phyloP scores from a whole-genome alignment of 345 rosid genomes.

The Eucalyptus tenuipes region DNA sequence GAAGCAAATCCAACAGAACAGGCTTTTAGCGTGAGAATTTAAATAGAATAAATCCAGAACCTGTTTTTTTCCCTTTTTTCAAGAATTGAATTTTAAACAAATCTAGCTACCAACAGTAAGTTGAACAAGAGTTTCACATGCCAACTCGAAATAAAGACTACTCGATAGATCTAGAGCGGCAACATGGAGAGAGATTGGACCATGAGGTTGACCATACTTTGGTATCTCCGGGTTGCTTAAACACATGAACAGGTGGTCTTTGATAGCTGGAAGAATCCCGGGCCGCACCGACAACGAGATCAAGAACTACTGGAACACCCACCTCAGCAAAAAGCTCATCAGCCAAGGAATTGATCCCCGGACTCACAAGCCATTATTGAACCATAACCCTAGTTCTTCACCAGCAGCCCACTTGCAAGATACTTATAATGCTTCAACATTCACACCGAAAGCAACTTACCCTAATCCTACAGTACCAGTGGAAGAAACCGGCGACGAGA shows the following conservation, averaged over 20 bases:
- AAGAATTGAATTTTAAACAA: background rate
- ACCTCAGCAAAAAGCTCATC: slow-evolving; percentile 65
- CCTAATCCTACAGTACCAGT: background rate
- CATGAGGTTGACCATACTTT: background rate
- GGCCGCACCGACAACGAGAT: slow-evolving; percentile 89
- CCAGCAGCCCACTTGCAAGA: background rate
- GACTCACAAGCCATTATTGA: slow-evolving; percentile 58
- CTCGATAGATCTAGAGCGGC: background rate
- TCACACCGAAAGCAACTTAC: background rate
- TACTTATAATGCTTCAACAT: background rate
- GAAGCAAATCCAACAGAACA: background rate
- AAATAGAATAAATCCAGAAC: background rate
- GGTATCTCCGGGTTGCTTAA: background rate
- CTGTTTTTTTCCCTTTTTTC: background rate
- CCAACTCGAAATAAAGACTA: background rate
- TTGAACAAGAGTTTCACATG: background rate
- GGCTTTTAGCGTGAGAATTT: background rate
- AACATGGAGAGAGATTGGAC: background rate
- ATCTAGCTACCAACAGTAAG: background rate
- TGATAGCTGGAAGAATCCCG: slow-evolving; percentile 86
- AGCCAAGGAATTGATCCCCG: slow-evolving; percentile 78
- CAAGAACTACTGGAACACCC: slow-evolving; percentile 91
- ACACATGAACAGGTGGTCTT: slow-evolving; percentile 42
- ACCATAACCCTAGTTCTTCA: slow-evolving; percentile 6
- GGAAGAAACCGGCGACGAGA: background rate